A percentile compares a stretch with the other conserved stretches of the same genome.
Evolutionary conservation across 148 eudicot species (phyloP).

Genomic region (Rhododendron kiyosumense): DNA sequence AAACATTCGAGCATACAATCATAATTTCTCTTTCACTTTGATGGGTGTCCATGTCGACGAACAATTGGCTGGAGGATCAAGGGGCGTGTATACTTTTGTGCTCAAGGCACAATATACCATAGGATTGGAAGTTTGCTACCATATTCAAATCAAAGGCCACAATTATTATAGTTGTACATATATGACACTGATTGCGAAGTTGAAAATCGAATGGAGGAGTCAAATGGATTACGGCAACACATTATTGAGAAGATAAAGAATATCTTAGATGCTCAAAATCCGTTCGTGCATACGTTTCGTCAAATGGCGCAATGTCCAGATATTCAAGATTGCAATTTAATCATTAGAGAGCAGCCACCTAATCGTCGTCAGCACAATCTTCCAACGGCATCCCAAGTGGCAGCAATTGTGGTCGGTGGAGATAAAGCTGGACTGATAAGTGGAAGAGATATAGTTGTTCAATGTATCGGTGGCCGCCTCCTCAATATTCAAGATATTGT

Average conservation of each 20-base stretch:
- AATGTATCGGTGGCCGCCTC: not conserved
- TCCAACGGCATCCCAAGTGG: slow-evolving; percentile 1
- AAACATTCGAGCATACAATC: too few relatives aligned
- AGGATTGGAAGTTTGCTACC: not conserved
- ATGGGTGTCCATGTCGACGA: too few relatives aligned
- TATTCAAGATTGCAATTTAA: not conserved
- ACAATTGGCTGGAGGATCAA: too few relatives aligned
- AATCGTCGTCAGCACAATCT: not conserved
- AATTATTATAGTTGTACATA: not conserved
- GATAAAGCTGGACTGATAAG: not conserved
- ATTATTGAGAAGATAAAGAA: not conserved
- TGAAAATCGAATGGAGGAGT: not conserved
- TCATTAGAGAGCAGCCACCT: not conserved
- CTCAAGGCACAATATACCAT: not conserved
- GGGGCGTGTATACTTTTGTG: too few relatives aligned
- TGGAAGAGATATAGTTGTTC: not conserved
- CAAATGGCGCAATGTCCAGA: not conserved
- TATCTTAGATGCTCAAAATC: not conserved
- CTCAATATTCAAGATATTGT: not conserved
- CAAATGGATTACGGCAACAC: not conserved
- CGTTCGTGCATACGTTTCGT: not conserved
- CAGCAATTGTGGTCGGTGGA: not conserved
- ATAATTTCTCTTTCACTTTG: too few relatives aligned
- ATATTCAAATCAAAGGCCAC: not conserved
- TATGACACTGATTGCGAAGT: not conserved